A percentile compares a stretch with the other conserved stretches of the same genome.
Conservation (phyloP, 441 rosid species). For the Syzygium malaccense region DNA sequence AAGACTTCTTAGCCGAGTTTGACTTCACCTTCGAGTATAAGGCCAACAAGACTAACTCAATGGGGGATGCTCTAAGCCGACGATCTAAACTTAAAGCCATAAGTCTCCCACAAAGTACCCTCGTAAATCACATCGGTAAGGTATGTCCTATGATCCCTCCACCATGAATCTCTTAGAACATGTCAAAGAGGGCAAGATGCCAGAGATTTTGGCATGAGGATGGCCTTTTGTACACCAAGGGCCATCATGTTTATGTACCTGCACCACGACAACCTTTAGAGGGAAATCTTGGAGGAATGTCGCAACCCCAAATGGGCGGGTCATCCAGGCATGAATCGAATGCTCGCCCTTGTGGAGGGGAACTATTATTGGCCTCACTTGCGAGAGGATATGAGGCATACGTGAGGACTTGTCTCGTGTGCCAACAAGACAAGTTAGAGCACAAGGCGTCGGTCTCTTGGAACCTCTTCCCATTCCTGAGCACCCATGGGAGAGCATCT, state of each 20-base stretch:
- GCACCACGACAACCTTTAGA: too few relatives aligned
- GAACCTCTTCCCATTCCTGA: neutral
- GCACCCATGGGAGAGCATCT: neutral
- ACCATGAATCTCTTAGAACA: neutral
- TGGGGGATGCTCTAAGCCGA: neutral
- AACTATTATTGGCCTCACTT: neutral
- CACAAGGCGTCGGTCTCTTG: neutral
- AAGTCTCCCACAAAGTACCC: neutral
- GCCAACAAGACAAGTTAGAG: neutral
- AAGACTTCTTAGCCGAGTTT: neutral
- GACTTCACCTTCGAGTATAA: neutral
- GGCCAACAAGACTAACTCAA: neutral
- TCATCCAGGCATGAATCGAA: neutral
- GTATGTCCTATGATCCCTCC: neutral
- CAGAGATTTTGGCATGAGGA: neutral
- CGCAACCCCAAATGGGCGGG: neutral
- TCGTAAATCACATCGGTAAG: neutral
- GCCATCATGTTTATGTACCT: neutral
- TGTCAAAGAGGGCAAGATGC: neutral
- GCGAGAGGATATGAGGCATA: neutral
- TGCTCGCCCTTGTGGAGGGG: neutral
- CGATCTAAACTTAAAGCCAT: neutral
- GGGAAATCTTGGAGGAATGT: too few relatives aligned
- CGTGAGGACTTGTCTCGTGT: neutral
- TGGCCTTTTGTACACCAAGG: neutral